phyloP scores from a whole-genome alignment of 495 filamentous ascomycete species.

The Penicillium alfredii region DNA sequence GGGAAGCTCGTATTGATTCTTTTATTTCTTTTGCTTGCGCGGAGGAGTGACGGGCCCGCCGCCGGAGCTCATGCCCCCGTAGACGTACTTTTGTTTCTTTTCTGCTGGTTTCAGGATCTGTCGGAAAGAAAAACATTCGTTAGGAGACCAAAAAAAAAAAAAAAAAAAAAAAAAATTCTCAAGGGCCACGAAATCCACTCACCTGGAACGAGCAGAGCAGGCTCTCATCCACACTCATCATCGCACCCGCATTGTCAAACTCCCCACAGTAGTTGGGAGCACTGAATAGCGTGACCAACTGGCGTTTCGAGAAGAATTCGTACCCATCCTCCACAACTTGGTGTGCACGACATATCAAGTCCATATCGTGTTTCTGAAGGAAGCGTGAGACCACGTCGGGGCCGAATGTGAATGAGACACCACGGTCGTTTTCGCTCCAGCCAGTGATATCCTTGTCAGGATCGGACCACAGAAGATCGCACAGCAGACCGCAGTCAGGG shows the following conservation, averaged over 20 bases:
- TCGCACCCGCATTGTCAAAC: conserved; percentile 98
- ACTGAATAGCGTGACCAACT: conserved; percentile 95
- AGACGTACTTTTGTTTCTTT: conserved; percentile 99
- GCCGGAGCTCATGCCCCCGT: conserved; percentile 80
- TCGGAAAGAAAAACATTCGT: conserved; percentile 3
- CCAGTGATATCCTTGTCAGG: conserved; percentile 99
- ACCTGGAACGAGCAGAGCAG: conserved; percentile 99
- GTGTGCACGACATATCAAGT: conserved; percentile 96
- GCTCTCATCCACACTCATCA: conserved; percentile 99
- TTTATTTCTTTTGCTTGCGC: conserved; percentile 84
- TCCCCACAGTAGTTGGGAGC: conserved; percentile 99
- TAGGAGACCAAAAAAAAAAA: conserved; percentile 5
- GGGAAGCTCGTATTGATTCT: conserved; percentile 74
- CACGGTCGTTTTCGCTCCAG: conserved; percentile 98
- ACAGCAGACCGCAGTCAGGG: conserved; percentile 94
- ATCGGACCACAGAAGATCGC: conserved; percentile 97
- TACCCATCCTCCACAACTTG: conserved; percentile 99
- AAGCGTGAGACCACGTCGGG: conserved; percentile 98
- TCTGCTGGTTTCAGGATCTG: conserved; percentile 99
- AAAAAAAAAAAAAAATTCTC: conserved; percentile 13
- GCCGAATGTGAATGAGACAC: conserved; percentile 97
- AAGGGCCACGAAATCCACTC: conserved; percentile 21
- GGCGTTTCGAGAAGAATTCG: conserved; percentile 98
- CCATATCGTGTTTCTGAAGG: conserved; percentile 99
- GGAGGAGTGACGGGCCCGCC: conserved; percentile 84